Conservation (phyloP, 1,139 yeast genomes). For the Groenewaldozyma auringiensis region DNA sequence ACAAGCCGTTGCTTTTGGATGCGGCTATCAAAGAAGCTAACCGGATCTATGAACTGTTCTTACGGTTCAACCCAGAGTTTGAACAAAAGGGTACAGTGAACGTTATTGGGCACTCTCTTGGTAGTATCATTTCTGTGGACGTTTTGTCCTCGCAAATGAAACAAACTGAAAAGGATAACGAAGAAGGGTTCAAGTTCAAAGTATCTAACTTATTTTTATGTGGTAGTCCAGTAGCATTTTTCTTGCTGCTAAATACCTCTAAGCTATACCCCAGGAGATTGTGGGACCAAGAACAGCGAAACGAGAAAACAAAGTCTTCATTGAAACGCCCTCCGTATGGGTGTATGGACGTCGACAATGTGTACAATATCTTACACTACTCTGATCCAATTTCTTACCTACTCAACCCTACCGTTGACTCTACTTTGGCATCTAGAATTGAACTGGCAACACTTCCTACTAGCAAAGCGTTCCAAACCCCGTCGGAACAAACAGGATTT, state of each 20-base stretch:
- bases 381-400: conserved; percentile 37
- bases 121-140: conserved; percentile 80
- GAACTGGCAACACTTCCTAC: conserved; percentile 26
- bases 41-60: conserved; percentile 52
- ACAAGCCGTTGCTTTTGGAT: conserved; percentile 52
- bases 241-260: conserved; percentile 32
- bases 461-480: conserved; percentile 19
- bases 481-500: conserved; percentile 10
- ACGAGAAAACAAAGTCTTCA: conserved; percentile 2
- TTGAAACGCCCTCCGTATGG: conserved; percentile 27
- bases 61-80: conserved; percentile 61
- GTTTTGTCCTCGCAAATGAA: conserved; percentile 56
- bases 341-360: conserved; percentile 33
- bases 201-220: conserved; percentile 70
- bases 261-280: conserved; percentile 24
- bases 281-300: conserved; percentile 13
- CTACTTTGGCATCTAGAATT: conserved; percentile 22
- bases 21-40: conserved; percentile 70
- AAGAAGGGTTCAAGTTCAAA: conserved; percentile 45
- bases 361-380: conserved; percentile 35
- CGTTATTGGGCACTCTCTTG: conserved; percentile 84
- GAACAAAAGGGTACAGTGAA: conserved; percentile 56
- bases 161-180: conserved; percentile 8
- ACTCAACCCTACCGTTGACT: conserved; percentile 34
- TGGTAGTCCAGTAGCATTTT: conserved; percentile 89